These are phyloP conservation scores for Xylariaceae sp. DNA, from an alignment of 2,329 filamentous ascomycete genomes.

Conservation along the genomic window DNA sequence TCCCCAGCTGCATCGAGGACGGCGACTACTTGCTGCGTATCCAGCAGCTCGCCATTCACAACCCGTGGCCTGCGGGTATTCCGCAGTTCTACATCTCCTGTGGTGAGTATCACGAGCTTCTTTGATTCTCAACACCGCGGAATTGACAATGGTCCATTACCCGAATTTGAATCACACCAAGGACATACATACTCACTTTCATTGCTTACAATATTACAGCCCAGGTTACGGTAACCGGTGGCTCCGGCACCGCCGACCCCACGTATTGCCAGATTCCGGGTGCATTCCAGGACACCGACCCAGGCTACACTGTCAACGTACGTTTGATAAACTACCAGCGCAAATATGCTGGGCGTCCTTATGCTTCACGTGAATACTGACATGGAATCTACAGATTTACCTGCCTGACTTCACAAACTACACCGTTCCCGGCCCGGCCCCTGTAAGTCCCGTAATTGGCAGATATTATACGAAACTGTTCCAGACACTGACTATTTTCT, in stretches of 20 bases:
- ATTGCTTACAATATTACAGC: slow-evolving; percentile 1
- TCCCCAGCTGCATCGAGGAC: slow-evolving; percentile 48
- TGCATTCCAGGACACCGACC: slow-evolving; percentile 17
- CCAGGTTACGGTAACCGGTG: slow-evolving; percentile 16
- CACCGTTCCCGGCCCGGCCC: slow-evolving; percentile 18
- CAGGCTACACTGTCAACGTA: slow-evolving; percentile 21
- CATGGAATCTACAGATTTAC: slow-evolving; percentile 15
- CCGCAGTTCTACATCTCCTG: slow-evolving; percentile 45
- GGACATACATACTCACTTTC: background rate
- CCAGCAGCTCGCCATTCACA: slow-evolving; percentile 58
- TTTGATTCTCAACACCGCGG: background rate
- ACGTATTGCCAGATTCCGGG: slow-evolving; percentile 16
- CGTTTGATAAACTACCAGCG: background rate
- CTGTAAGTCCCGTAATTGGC: slow-evolving; percentile 9
- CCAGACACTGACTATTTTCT: slow-evolving; percentile 2
- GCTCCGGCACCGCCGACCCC: slow-evolving; percentile 15
- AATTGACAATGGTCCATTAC: too few species aligned
- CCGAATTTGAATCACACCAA: too few species aligned
- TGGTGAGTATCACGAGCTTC: slow-evolving; percentile 19
- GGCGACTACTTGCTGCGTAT: slow-evolving; percentile 56
- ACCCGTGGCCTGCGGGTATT: slow-evolving; percentile 40
- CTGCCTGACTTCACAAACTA: slow-evolving; percentile 17
- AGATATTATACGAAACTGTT: background rate
- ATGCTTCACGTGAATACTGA: background rate
- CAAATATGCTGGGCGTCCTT: background rate